Conservation (phyloP, 2,329 filamentous ascomycete species). For the Dichotomopilus funicola region DNA sequence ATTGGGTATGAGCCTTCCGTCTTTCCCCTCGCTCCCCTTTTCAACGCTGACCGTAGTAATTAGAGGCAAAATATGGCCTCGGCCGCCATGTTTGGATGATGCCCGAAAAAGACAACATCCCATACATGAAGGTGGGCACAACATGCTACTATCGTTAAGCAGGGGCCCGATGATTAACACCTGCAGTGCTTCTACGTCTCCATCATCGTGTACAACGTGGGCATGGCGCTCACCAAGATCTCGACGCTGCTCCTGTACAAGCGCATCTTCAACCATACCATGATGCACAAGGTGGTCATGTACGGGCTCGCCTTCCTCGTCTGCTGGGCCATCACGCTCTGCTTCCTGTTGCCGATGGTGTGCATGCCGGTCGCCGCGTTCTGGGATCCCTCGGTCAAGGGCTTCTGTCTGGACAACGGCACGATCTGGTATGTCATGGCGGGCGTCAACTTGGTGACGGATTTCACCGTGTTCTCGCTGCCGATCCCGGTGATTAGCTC, state of each 20-base stretch:
- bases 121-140: slow-evolving; percentile 16
- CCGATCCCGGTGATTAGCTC: slow-evolving; percentile 34
- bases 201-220: slow-evolving; percentile 20
- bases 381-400: slow-evolving; percentile 14
- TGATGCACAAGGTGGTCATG: slow-evolving; percentile 10
- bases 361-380: slow-evolving; percentile 18
- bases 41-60: neutral
- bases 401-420: slow-evolving; percentile 17
- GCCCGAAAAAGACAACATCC: slow-evolving; percentile 10
- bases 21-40: neutral
- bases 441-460: slow-evolving; percentile 32
- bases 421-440: slow-evolving; percentile 24
- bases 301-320: slow-evolving; percentile 11
- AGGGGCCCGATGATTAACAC: neutral
- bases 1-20: slow-evolving; percentile 10
- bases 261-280: slow-evolving; percentile 17
- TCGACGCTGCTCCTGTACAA: slow-evolving; percentile 21
- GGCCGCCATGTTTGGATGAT: slow-evolving; percentile 17
- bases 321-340: slow-evolving; percentile 15
- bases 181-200: slow-evolving; percentile 17
- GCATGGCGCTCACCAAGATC: slow-evolving; percentile 17
- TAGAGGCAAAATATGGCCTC: slow-evolving; percentile 18
- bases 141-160: neutral
- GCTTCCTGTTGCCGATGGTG: slow-evolving; percentile 14
- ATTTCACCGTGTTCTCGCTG: slow-evolving; percentile 32